Conservation (phyloP, 306 rosid genomes). For the Trifolium fragiferum region DNA sequence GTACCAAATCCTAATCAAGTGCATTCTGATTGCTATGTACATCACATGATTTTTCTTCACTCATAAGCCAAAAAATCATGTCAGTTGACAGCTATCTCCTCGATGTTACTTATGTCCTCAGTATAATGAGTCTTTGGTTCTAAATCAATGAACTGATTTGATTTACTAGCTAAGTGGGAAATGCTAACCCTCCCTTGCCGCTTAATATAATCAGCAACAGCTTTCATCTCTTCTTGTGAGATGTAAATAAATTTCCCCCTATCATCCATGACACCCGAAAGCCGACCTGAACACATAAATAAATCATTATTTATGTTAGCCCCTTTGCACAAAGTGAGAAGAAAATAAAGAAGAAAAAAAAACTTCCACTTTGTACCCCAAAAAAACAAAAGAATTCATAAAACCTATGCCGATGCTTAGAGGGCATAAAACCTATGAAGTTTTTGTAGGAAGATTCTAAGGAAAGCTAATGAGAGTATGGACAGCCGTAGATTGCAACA, state of each 20-base stretch:
- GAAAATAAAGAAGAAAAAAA: not conserved
- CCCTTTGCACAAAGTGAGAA: not conserved
- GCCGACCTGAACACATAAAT: slow-evolving; percentile 62
- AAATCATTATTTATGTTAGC: slow-evolving; percentile 6
- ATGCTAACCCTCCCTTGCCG: slow-evolving; percentile 95
- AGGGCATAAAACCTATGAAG: not conserved
- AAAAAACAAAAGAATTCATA: not conserved
- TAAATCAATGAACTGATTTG: slow-evolving; percentile 97
- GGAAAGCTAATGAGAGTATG: slow-evolving; percentile 1
- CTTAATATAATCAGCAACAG: slow-evolving; percentile 89
- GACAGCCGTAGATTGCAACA: not conserved
- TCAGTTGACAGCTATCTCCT: slow-evolving; percentile 72
- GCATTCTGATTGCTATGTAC: slow-evolving; percentile 19
- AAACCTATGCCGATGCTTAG: not conserved
- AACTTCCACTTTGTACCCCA: not conserved
- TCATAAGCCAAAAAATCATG: slow-evolving; percentile 17
- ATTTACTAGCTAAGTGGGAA: slow-evolving; percentile 91
- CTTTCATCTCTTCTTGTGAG: slow-evolving; percentile 93
- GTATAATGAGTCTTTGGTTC: slow-evolving; percentile 76
- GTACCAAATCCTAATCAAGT: slow-evolving; percentile 33
- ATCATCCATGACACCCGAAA: slow-evolving; percentile 98
- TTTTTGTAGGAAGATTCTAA: not conserved
- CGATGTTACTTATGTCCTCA: slow-evolving; percentile 60
- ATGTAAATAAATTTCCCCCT: slow-evolving; percentile 94
- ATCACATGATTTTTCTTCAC: slow-evolving; percentile 34